A percentile compares a stretch with the other conserved stretches of the same genome.
Conservation (phyloP, 768 basidiomycete species). For the Psilocybe cubensis region DNA sequence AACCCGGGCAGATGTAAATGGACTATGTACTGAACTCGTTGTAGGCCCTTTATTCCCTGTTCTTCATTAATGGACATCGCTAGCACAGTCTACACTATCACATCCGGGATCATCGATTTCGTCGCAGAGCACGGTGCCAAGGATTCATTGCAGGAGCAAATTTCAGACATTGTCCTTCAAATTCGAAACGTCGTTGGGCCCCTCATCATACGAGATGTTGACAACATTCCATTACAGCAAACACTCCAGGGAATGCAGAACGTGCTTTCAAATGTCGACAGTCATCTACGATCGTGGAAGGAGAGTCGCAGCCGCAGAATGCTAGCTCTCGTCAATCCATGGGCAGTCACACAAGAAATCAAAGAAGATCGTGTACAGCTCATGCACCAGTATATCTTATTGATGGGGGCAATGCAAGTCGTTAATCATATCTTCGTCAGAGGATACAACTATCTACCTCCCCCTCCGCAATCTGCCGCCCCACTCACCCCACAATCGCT, state of each 20-base stretch:
- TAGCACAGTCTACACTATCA: constrained; percentile 9
- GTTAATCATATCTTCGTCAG: constrained; percentile 12
- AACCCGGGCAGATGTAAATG: neutral
- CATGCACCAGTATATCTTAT: constrained; percentile 14
- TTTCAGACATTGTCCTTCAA: constrained; percentile 16
- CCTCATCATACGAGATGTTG: constrained; percentile 11
- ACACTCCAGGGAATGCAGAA: constrained; percentile 7
- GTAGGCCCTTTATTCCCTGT: neutral
- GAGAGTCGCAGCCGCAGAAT: constrained; percentile 14
- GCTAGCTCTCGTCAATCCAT: constrained; percentile 11
- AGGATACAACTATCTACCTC: constrained; percentile 16
- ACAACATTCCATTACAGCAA: constrained; percentile 9
- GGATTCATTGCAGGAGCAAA: constrained; percentile 8
- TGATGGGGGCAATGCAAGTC: constrained; percentile 20
- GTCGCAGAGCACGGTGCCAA: constrained; percentile 18
- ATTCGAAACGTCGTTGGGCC: constrained; percentile 17
- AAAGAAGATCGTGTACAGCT: constrained; percentile 18
- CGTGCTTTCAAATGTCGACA: constrained; percentile 9
- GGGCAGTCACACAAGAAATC: constrained; percentile 15
- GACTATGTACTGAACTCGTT: no score
- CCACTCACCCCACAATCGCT: neutral
- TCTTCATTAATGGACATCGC: constrained; percentile 11
- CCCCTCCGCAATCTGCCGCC: constrained; percentile 4
- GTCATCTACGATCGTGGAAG: constrained; percentile 17
- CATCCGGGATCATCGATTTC: constrained; percentile 19